Conservation (phyloP, 2,329 filamentous ascomycete genomes). For the Colletotrichum ledebouriae region DNA sequence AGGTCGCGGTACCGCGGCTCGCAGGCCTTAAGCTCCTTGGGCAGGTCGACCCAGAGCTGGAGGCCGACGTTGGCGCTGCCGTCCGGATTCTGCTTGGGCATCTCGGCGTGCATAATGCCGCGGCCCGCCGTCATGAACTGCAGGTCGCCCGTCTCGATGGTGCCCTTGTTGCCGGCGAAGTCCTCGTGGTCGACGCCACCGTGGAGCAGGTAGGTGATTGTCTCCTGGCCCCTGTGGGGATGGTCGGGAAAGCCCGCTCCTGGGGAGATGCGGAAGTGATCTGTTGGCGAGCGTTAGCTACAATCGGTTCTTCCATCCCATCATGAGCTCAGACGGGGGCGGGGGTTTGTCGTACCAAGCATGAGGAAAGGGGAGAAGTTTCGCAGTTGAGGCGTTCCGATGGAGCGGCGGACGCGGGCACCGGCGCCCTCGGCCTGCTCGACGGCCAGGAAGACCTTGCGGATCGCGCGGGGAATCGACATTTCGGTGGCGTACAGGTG, state of each 20-base stretch:
- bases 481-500: conserved; percentile 63
- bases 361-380: conserved; percentile 95
- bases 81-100: conserved; percentile 85
- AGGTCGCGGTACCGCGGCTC: conserved; percentile 95
- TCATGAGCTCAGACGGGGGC: no score
- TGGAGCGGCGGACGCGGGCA: conserved; percentile 86
- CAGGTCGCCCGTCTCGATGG: conserved; percentile 87
- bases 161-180: conserved; percentile 87
- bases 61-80: conserved; percentile 85
- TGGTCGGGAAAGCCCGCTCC: conserved; percentile 94
- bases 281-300: conserved; percentile 76
- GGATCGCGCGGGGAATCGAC: conserved; percentile 80
- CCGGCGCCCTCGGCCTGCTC: conserved; percentile 92
- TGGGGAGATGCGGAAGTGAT: conserved; percentile 86
- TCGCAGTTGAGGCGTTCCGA: conserved; percentile 85
- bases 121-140: conserved; percentile 98
- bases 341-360: conserved; percentile 82
- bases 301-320: conserved; percentile 44
- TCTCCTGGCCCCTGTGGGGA: conserved; percentile 84
- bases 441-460: conserved; percentile 84
- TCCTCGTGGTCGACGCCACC: conserved; percentile 94
- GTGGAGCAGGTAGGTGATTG: conserved; percentile 88
- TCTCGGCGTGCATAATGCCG: conserved; percentile 95
- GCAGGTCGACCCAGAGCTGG: conserved; percentile 96
- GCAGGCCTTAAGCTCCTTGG: conserved; percentile 83